phyloP scores from a whole-genome alignment of 2,329 filamentous ascomycete genomes.

The Ilyonectria sp. region DNA sequence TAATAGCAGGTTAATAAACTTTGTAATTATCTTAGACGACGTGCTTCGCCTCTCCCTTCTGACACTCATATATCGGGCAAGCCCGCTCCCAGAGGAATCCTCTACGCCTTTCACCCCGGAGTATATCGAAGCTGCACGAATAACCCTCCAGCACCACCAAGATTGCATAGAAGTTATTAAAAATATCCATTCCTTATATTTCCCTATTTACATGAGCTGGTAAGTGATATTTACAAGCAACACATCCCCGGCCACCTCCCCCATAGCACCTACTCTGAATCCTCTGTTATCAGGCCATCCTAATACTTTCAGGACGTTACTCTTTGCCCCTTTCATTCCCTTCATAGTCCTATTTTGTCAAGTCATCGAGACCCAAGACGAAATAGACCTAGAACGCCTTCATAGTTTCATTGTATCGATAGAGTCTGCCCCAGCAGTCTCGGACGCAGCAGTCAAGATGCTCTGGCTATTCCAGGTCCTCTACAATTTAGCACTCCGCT shows the following conservation, averaged over 20 bases:
- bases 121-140: conserved; percentile 17
- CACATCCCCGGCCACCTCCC: not conserved
- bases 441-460: conserved; percentile 12
- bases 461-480: conserved; percentile 15
- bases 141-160: not conserved
- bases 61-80: conserved; percentile 26
- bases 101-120: conserved; percentile 3
- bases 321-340: conserved; percentile 13
- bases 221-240: not conserved
- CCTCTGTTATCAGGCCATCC: not conserved
- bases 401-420: conserved; percentile 10
- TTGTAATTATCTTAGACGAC: conserved; percentile 17
- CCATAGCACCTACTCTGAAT: not conserved
- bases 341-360: conserved; percentile 23
- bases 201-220: conserved; percentile 10
- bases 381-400: conserved; percentile 13
- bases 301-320: conserved; percentile 1
- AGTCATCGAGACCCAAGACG: conserved; percentile 17
- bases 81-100: not conserved
- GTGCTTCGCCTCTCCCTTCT: conserved; percentile 25
- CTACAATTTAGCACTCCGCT: not conserved
- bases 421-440: conserved; percentile 3
- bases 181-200: not conserved
- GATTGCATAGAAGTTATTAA: conserved; percentile 5
- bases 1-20: not conserved